A percentile compares a stretch with the other conserved stretches of the same genome.
Conservation (phyloP, 2,329 filamentous ascomycete species). For the Epichloe glyceriae region DNA sequence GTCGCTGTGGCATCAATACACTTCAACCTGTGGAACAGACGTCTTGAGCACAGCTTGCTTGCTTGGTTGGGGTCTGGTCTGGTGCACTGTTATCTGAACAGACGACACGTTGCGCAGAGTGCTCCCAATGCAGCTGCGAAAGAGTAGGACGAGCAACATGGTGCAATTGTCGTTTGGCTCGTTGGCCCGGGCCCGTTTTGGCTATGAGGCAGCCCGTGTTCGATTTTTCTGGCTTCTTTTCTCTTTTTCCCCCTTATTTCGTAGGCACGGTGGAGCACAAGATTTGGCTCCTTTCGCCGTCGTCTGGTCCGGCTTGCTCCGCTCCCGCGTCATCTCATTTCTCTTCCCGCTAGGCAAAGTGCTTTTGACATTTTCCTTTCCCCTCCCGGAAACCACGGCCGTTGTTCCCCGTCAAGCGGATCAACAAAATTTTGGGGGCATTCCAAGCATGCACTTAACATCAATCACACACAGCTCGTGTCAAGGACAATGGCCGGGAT, state of each 20-base stretch:
- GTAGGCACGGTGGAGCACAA: not conserved
- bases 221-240: not conserved
- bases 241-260: not conserved
- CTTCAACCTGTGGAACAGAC: not conserved
- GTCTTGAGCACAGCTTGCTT: not conserved
- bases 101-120: not conserved
- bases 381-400: not conserved
- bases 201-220: not conserved
- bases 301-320: conserved; percentile 1
- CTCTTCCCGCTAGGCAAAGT: not conserved
- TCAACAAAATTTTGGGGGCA: not conserved
- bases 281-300: not conserved
- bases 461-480: not conserved
- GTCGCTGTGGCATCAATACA: not conserved
- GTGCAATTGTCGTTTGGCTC: not conserved
- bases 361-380: not conserved
- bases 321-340: not conserved
- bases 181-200: not conserved
- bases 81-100: not conserved
- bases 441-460: not conserved
- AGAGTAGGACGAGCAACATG: not conserved
- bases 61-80: not conserved
- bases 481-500: not conserved
- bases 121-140: not conserved
- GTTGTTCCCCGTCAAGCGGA: not conserved